phyloP scores from a whole-genome alignment of 116 monocot species.

The Posidonia oceanica region DNA sequence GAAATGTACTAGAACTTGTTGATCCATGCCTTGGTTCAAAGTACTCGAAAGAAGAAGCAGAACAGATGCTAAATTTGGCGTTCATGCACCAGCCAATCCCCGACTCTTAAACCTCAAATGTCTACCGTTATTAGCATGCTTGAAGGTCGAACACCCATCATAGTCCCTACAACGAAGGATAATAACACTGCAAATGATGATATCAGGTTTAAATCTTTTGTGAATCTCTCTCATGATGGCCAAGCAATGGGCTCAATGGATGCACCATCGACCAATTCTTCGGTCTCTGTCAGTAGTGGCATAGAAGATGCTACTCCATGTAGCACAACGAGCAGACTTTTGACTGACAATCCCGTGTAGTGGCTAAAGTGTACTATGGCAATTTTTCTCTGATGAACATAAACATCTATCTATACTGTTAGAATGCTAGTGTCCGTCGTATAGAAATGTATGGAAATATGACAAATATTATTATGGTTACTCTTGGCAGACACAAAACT shows the following conservation, averaged over 20 bases:
- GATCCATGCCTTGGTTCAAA: conserved; percentile 21
- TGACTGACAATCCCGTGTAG: no score
- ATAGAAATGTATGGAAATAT: no score
- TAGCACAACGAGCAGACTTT: no score
- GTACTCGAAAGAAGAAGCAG: conserved; percentile 28
- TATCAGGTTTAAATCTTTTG: conserved; percentile 3
- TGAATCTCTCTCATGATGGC: conserved; percentile 4
- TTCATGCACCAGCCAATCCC: conserved; percentile 30
- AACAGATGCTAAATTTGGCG: conserved; percentile 22
- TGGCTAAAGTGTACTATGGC: no score
- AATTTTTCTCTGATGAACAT: no score
- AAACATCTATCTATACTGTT: no score
- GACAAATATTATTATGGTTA: no score
- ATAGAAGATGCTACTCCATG: conserved; percentile 1
- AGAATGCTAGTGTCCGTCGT: no score
- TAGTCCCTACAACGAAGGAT: not conserved
- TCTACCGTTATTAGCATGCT: conserved; percentile 25
- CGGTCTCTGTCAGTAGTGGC: not conserved
- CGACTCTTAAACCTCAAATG: conserved; percentile 31
- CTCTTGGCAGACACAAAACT: no score
- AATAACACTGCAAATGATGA: not conserved
- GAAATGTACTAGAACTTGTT: conserved; percentile 25
- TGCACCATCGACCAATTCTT: conserved; percentile 4
- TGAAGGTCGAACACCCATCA: conserved; percentile 5
- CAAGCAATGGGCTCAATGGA: conserved; percentile 1